These are phyloP conservation scores for Trichoderma koningii DNA, from an alignment of 2,329 filamentous ascomycete species.

Conservation along the genomic window DNA sequence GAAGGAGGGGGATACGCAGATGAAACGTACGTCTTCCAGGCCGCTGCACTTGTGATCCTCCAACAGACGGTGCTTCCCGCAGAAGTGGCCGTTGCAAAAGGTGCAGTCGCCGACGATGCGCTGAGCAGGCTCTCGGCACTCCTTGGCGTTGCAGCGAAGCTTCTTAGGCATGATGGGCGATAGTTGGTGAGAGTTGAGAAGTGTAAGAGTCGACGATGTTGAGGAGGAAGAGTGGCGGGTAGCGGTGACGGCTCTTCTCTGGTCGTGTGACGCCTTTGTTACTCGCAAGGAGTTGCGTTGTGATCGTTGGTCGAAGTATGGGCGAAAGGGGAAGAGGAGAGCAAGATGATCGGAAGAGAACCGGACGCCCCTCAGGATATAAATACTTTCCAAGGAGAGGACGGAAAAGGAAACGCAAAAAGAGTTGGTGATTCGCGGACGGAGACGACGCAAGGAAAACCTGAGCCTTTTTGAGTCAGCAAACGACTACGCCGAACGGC, in stretches of 20 bases:
- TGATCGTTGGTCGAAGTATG: neutral
- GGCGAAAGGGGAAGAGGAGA: neutral
- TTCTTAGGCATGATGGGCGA: slow-evolving; percentile 65
- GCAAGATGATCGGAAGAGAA: neutral
- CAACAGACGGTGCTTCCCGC: slow-evolving; percentile 88
- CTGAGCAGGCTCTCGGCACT: slow-evolving; percentile 84
- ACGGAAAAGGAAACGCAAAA: too few species aligned
- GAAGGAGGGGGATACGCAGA: slow-evolving; percentile 29
- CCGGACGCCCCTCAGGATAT: neutral
- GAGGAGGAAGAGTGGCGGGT: neutral
- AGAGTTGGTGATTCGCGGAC: too few species aligned
- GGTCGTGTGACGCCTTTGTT: slow-evolving; percentile 19
- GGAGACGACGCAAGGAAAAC: too few species aligned
- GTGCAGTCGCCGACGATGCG: slow-evolving; percentile 94
- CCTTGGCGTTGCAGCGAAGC: slow-evolving; percentile 83
- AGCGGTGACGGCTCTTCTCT: neutral
- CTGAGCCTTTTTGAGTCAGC: neutral
- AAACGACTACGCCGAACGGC: too few species aligned
- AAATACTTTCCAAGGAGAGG: too few species aligned
- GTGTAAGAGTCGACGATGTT: neutral
- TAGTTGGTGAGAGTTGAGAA: neutral
- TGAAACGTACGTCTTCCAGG: slow-evolving; percentile 73
- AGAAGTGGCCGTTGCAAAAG: slow-evolving; percentile 93
- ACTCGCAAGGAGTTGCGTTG: neutral
- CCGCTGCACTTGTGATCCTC: slow-evolving; percentile 94